Evolutionary conservation across 208 protist species (phyloP).

Genomic region (Herpetomonas tarakana): DNA sequence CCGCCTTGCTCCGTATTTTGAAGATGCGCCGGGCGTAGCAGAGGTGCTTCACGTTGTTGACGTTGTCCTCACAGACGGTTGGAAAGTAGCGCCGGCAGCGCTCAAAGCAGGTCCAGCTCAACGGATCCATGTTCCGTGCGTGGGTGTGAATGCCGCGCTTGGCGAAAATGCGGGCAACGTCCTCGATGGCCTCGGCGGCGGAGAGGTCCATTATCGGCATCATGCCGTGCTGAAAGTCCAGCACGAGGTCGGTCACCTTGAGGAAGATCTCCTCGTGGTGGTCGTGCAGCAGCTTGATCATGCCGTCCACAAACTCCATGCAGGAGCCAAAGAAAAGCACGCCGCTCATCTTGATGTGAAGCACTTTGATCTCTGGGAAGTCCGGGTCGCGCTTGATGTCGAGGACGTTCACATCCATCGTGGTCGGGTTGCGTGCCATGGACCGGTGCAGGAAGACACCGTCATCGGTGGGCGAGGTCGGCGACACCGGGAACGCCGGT

Average conservation of each 20-base stretch:
- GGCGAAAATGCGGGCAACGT: slow-evolving; percentile 29
- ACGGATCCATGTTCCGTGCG: slow-evolving; percentile 47
- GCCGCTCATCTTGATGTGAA: slow-evolving; percentile 40
- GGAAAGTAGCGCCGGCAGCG: slow-evolving; percentile 42
- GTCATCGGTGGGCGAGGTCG: slow-evolving; percentile 10
- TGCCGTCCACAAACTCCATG: slow-evolving; percentile 46
- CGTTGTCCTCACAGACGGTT: slow-evolving; percentile 39
- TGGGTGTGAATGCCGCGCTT: slow-evolving; percentile 52
- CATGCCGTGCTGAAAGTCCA: slow-evolving; percentile 50
- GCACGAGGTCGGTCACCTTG: slow-evolving; percentile 48
- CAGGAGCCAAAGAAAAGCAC: slow-evolving; percentile 56
- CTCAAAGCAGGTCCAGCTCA: slow-evolving; percentile 41
- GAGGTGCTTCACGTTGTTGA: slow-evolving; percentile 41
- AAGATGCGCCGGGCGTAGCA: slow-evolving; percentile 50
- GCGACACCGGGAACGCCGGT: slow-evolving; percentile 11
- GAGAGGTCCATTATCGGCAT: slow-evolving; percentile 58
- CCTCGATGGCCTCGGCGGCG: slow-evolving; percentile 42
- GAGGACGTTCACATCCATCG: slow-evolving; percentile 40
- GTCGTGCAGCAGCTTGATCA: slow-evolving; percentile 43
- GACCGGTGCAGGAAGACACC: slow-evolving; percentile 16
- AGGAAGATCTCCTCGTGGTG: slow-evolving; percentile 49
- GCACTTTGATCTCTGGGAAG: slow-evolving; percentile 43
- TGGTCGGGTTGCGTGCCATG: slow-evolving; percentile 15
- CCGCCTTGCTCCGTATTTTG: slow-evolving; percentile 9
- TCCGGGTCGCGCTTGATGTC: slow-evolving; percentile 28